phyloP scores from a whole-genome alignment of 164 flowering plant species.

The Saururus chinensis region DNA sequence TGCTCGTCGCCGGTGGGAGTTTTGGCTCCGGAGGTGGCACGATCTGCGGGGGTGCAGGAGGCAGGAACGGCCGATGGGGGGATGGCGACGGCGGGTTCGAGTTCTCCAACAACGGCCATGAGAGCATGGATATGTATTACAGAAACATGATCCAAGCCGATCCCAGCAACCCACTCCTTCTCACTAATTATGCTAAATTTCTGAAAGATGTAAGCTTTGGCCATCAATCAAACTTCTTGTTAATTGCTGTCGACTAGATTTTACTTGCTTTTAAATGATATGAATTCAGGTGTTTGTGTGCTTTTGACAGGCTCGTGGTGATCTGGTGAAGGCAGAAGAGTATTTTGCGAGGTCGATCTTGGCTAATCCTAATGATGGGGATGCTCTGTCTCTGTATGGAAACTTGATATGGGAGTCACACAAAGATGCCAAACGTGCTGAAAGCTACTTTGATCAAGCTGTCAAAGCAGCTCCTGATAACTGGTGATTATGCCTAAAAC shows the following conservation, averaged over 20 bases:
- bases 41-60: background rate
- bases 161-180: constrained; percentile 45
- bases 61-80: background rate
- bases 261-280: background rate
- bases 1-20: background rate
- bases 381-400: constrained; percentile 54
- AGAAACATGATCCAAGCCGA: constrained; percentile 47
- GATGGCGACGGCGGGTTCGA: constrained; percentile 3
- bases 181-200: constrained; percentile 51
- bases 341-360: constrained; percentile 77
- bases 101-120: constrained; percentile 7
- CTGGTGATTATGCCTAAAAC: constrained; percentile 31
- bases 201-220: constrained; percentile 41
- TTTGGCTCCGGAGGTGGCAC: constrained; percentile 5
- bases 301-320: constrained; percentile 53
- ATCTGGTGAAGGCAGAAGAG: constrained; percentile 65
- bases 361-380: constrained; percentile 58
- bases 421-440: constrained; percentile 59
- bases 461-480: constrained; percentile 73
- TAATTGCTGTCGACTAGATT: background rate
- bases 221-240: too few relatives aligned
- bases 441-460: constrained; percentile 69
- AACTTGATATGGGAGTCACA: constrained; percentile 63
- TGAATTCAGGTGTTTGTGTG: too few relatives aligned
- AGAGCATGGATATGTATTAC: constrained; percentile 33